A percentile compares a stretch with the other conserved stretches of the same genome.
Conservation (phyloP, 768 basidiomycete genomes). For the Termitomyces sp. region DNA sequence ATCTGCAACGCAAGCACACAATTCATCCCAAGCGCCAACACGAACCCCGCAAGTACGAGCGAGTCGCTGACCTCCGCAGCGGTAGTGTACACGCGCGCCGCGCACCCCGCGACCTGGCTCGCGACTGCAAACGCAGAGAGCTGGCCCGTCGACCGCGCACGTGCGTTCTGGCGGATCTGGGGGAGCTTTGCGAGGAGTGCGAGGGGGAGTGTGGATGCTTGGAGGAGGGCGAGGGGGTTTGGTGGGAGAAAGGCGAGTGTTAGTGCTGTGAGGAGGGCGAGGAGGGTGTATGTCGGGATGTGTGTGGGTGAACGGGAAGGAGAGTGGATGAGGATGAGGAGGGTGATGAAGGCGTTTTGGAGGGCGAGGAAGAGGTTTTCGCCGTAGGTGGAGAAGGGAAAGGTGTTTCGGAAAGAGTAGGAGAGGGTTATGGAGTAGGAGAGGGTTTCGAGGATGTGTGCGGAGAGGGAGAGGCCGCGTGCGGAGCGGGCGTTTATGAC, state of each 20-base stretch:
- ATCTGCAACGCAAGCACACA: constrained; percentile 79
- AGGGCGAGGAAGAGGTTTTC: constrained; percentile 93
- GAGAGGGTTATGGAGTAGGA: constrained; percentile 86
- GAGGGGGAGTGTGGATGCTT: constrained; percentile 84
- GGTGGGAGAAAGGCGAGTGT: constrained; percentile 44
- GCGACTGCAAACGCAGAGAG: constrained; percentile 91
- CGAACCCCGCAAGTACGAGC: constrained; percentile 80
- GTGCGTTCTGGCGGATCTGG: constrained; percentile 82
- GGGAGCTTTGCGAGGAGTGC: constrained; percentile 92
- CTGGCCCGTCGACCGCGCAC: constrained; percentile 79
- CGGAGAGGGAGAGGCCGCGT: constrained; percentile 79
- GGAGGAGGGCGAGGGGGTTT: constrained; percentile 58
- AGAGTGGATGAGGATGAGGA: constrained; percentile 73
- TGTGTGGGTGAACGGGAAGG: constrained; percentile 22
- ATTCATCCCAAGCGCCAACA: constrained; percentile 78
- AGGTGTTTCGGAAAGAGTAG: constrained; percentile 79
- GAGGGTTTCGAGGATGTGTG: constrained; percentile 87
- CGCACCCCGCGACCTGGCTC: constrained; percentile 82
- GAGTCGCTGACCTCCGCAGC: constrained; percentile 81
- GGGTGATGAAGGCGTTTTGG: constrained; percentile 84
- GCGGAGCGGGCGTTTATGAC: constrained; percentile 74
- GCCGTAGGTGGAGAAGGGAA: constrained; percentile 97
- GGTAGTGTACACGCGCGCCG: constrained; percentile 92
- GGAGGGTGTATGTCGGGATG: constrained; percentile 25
- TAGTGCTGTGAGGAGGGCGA: constrained; percentile 23